Evolutionary conservation across 2,329 filamentous ascomycete species (phyloP), one percentile per base, ranked within the genome.

Genomic region (Acephala macrosclerotiorum): DNA sequence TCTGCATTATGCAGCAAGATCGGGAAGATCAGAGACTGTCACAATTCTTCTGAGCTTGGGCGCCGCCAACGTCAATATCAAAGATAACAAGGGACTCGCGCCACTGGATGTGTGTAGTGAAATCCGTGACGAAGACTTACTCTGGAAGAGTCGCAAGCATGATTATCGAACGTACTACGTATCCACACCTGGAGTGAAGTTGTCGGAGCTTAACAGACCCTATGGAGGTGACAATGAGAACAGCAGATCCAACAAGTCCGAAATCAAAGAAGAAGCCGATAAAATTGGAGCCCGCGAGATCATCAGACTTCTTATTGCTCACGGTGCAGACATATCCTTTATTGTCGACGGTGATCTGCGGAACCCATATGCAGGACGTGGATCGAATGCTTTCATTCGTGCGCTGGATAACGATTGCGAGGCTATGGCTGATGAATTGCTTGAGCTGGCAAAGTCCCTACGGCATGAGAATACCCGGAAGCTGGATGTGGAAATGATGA

Each of bases 1-100:
- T 51, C 59, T 70, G 22, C 63, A 69, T 45, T 40, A 68, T 58
- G 65, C 66, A 3, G 66, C 59, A 25, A 40, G 60, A 29, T 71
- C 67, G 3, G 67, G 67, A 18, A 22, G 62, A 58, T 53, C 63
- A 16, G 67, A 71, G 58, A 60, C 58, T 11, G 65, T 65, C 2
- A 45, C 60, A 20, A 56, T 60, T n/a, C 40, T 71, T 5, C 51
- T 69, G 5, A 51, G 47, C 38, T 45, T 61, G 58, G 69, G 65
- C 26, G 63, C 65, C 35, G 65, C 67, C 7, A 59, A 68, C 59
- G 42, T 57, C 18, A 60, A 64, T 22, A 49, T 49, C 20, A 59
- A 53, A 25, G 63, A 70, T 42, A 35, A 45, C 8, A 33, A 51
- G 5, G 29, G 45, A 1, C 20, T 33, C 1, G 60, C 49, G 16